A percentile compares a stretch with the other conserved stretches of the same genome.
phyloP scores from a whole-genome alignment of 768 basidiomycete genomes.

The Tulasnella sp. region DNA sequence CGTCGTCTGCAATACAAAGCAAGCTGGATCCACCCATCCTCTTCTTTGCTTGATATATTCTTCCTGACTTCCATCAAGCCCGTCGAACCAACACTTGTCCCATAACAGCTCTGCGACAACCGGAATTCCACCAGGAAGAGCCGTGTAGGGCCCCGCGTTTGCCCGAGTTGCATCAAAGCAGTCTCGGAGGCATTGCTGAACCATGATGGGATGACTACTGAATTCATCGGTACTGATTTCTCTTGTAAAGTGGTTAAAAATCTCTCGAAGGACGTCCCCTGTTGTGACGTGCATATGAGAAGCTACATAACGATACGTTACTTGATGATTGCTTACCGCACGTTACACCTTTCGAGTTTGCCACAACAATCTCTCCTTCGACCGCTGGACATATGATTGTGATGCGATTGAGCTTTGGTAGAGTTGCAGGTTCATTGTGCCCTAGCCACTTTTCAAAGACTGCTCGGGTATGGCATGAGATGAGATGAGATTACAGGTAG shows the following conservation, averaged over 20 bases:
- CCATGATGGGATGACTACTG: too few relatives aligned
- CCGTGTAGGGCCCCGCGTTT: too few relatives aligned
- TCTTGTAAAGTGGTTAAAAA: neutral
- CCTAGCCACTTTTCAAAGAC: too few relatives aligned
- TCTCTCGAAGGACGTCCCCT: neutral
- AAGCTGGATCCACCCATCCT: constrained; percentile 8
- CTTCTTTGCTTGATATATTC: neutral
- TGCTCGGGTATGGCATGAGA: too few relatives aligned
- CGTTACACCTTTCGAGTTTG: constrained; percentile 1
- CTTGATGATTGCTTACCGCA: neutral
- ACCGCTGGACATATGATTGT: neutral
- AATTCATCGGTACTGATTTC: neutral
- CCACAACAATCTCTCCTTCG: neutral
- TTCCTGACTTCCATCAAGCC: neutral
- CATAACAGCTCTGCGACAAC: neutral
- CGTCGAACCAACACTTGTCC: neutral
- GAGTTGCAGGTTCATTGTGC: neutral
- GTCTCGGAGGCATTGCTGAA: too few relatives aligned
- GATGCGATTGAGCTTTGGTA: constrained; percentile 6
- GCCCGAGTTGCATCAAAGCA: too few relatives aligned
- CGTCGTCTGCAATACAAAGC: too few relatives aligned
- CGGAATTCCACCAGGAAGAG: neutral
- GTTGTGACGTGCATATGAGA: neutral
- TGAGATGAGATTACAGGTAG: too few relatives aligned
- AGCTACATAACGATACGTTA: neutral